phyloP scores from a whole-genome alignment of 108 stramenopile species.

The Chaetoceros tenuissimus region DNA sequence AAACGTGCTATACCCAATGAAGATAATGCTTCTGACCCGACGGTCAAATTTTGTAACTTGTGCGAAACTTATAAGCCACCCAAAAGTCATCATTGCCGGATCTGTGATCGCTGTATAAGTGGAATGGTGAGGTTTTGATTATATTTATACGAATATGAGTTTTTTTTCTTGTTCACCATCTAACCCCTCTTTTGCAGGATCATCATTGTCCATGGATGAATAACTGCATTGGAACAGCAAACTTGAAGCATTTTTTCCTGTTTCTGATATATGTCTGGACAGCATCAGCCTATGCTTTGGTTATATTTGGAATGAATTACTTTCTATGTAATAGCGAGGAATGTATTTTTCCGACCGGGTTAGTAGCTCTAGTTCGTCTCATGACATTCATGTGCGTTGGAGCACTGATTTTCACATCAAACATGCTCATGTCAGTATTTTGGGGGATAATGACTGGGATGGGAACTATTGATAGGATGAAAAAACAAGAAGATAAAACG shows the following conservation, averaged over 20 bases:
- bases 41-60: conserved; percentile 62
- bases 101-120: conserved; percentile 90
- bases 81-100: conserved; percentile 89
- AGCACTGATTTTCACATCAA: conserved; percentile 64
- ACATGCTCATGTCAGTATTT: conserved; percentile 69
- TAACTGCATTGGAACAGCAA: conserved; percentile 89
- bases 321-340: conserved; percentile 64
- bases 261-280: conserved; percentile 72
- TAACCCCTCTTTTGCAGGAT: conserved; percentile 10
- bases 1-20: conserved; percentile 54
- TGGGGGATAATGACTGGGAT: conserved; percentile 83
- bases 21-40: conserved; percentile 24
- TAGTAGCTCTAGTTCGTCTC: conserved; percentile 52
- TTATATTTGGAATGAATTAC: conserved; percentile 59
- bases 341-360: conserved; percentile 43
- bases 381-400: conserved; percentile 56
- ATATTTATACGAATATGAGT: conserved; percentile 83
- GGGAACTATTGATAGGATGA: conserved; percentile 82
- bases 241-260: conserved; percentile 77
- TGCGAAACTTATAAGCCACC: conserved; percentile 93
- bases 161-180: conserved; percentile 21
- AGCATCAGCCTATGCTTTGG: conserved; percentile 52
- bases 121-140: conserved; percentile 93
- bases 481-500: conserved; percentile 69
- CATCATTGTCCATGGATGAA: conserved; percentile 83